These are phyloP conservation scores for Cytospora schulzeri DNA, from an alignment of 2,329 filamentous ascomycete species.

Conservation along the genomic window DNA sequence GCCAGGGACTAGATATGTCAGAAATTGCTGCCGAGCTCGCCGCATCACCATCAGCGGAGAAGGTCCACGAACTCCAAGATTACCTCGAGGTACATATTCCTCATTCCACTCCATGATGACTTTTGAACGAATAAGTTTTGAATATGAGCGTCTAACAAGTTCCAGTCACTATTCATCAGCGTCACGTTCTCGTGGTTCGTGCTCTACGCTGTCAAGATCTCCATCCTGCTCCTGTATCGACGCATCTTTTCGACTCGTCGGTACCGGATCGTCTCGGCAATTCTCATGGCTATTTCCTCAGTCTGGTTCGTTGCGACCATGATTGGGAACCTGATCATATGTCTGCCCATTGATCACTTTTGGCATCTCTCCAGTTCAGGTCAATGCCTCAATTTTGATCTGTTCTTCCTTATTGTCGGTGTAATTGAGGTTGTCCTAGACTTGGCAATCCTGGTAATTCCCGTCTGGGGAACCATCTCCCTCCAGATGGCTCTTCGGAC, in stretches of 20 bases:
- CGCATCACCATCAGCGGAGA: too few species aligned
- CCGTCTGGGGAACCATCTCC: not conserved
- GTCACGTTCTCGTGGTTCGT: not conserved
- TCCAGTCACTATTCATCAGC: not conserved
- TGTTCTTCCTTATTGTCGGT: not conserved
- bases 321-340: not conserved
- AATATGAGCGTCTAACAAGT: not conserved
- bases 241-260: not conserved
- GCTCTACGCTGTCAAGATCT: not conserved
- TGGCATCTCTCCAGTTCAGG: not conserved
- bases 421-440: not conserved
- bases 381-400: not conserved
- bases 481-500: not conserved
- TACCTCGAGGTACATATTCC: not conserved
- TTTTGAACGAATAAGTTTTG: too few species aligned
- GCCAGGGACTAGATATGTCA: too few species aligned
- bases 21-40: too few species aligned
- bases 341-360: slow-evolving; percentile 1
- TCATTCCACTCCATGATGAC: too few species aligned
- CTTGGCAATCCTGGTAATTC: not conserved
- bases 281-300: not conserved
- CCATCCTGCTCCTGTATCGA: slow-evolving; percentile 6
- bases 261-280: not conserved
- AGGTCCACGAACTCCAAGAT: not conserved
- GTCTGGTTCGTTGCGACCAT: not conserved